These are phyloP conservation scores for Umbelopsis vinacea DNA, from an alignment of 192 early-diverging fungal species.

Conservation along the genomic window DNA sequence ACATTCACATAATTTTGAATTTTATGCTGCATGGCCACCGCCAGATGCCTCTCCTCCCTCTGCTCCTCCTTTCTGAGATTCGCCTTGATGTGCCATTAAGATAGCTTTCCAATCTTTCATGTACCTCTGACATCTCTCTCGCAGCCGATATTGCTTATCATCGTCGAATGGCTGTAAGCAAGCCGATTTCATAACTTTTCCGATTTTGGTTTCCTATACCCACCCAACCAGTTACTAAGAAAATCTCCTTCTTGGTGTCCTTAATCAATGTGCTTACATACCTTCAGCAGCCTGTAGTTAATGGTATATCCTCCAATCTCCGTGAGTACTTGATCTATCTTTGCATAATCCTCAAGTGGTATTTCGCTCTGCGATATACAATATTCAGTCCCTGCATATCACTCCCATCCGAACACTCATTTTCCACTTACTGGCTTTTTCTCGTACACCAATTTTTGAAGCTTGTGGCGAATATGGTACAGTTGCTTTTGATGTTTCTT, in stretches of 20 bases:
- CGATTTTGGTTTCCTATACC: slow-evolving; percentile 45
- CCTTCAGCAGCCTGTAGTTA: slow-evolving; percentile 40
- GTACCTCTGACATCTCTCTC: slow-evolving; percentile 34
- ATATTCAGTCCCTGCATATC: background rate
- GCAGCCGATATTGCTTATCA: slow-evolving; percentile 33
- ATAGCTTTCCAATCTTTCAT: slow-evolving; percentile 43
- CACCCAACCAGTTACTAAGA: background rate
- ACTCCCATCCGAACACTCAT: background rate
- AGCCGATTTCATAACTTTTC: slow-evolving; percentile 43
- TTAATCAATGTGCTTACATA: slow-evolving; percentile 10
- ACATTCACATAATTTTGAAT: background rate
- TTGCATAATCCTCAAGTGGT: slow-evolving; percentile 37
- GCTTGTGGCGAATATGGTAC: slow-evolving; percentile 39
- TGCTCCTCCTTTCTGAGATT: background rate
- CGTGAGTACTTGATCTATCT: slow-evolving; percentile 39
- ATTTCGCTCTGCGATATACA: slow-evolving; percentile 31
- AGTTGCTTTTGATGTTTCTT: slow-evolving; percentile 18
- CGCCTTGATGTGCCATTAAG: slow-evolving; percentile 14
- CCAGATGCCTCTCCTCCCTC: slow-evolving; percentile 12
- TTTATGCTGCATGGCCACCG: background rate
- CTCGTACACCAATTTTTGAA: slow-evolving; percentile 45
- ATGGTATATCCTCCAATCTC: slow-evolving; percentile 38
- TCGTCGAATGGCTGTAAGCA: slow-evolving; percentile 33
- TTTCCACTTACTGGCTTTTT: slow-evolving; percentile 38
- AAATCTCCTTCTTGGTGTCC: background rate